Evolutionary conservation across 2,329 filamentous ascomycete genomes (phyloP), one percentile per base, ranked within the genome.

Genomic region (Myriosclerotinia duriaeana): DNA sequence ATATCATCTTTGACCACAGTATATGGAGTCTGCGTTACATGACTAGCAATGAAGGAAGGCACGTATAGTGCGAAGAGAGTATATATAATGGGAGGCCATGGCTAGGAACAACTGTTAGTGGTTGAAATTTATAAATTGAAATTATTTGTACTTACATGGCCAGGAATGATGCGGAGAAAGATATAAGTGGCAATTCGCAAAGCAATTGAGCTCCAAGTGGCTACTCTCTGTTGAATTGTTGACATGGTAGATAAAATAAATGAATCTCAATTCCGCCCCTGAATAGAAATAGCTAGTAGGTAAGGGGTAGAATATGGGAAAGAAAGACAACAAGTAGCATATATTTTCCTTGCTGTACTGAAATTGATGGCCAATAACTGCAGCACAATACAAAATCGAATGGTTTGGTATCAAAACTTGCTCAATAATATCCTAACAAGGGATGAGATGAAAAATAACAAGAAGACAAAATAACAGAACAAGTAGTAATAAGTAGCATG

Each of bases 61-160:
- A 88, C 75, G 71, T 91, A 92, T 66, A 92, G 77, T 34, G 85
- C 87, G 68, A 89, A 87, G 2, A 89, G 79, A 0, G 88, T 82
- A 66, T 87, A 86, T 4, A 87, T 79, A 14, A 83, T 72, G 14
- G 77, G 75, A 17, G 80, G 80, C n/a, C 78, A 72, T 67, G 71
- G 70, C 74, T 77, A 42, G 6, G 36, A 38, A 40, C 5, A 61
- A 50, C 52, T 44, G 26, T 63, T 17, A 44, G 48, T 66, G 61
- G 15, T 34, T 60, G 48, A 53, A 42, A 30, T 64, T n/a, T 17
- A 34, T 20, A 38, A 46, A 1, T 40, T 34, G 20, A 42, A 46
- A 36, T n/a, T 60, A 20, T 36, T 50, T 42, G 22, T 52, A 76
- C 74, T 70, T 72, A 77, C 75, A 69, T 75, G 74, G 34, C 75